phyloP scores from a whole-genome alignment of 192 early-diverging fungal species.

The Dissophora ornata region DNA sequence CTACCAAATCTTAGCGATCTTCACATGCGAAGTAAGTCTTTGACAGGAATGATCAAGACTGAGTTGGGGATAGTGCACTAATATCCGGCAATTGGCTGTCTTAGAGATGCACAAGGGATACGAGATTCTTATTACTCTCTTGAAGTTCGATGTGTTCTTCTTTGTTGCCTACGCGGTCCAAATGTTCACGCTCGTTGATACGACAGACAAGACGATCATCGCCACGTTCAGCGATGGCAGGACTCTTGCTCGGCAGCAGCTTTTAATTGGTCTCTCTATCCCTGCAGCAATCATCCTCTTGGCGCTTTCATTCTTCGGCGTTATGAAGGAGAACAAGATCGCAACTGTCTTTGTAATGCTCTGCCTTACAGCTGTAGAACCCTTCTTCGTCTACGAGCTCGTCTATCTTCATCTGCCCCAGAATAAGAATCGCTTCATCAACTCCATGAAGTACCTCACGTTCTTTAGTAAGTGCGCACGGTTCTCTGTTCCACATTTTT shows the following conservation, averaged over 20 bases:
- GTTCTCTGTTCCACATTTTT: no score
- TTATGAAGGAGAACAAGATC: conserved; percentile 39
- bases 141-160: conserved; percentile 74
- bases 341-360: conserved; percentile 39
- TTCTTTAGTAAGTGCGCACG: conserved; percentile 44
- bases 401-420: conserved; percentile 9
- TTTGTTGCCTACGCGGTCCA: conserved; percentile 71
- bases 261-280: conserved; percentile 32
- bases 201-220: conserved; percentile 57
- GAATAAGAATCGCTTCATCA: conserved; percentile 11
- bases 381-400: conserved; percentile 48
- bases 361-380: conserved; percentile 30
- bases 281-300: conserved; percentile 37
- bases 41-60: not conserved
- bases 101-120: conserved; percentile 68
- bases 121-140: conserved; percentile 71
- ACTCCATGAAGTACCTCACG: conserved; percentile 42
- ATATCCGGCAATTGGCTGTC: no score
- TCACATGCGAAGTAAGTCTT: conserved; percentile 34
- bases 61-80: not conserved
- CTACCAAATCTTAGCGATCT: conserved; percentile 19
- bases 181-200: conserved; percentile 68
- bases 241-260: conserved; percentile 25
- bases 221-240: conserved; percentile 15
- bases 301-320: conserved; percentile 36